Evolutionary conservation across 1,284 basidiomycete species (phyloP), one percentile per base, ranked within the genome.

Genomic region (Pseudozyma thailandica): DNA sequence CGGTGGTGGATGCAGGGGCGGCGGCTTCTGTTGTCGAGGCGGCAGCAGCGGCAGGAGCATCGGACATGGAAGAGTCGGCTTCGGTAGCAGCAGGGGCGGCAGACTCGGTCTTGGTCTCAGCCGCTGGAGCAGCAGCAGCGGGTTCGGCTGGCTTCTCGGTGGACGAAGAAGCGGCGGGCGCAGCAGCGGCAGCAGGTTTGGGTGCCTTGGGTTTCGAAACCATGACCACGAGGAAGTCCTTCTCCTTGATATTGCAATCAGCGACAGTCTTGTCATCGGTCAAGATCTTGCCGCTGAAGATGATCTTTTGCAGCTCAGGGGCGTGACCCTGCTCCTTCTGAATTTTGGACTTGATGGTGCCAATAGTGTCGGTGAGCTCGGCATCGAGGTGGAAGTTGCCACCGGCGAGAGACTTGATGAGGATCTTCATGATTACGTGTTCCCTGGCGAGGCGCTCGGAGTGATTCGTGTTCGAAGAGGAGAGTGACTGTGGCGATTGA

Each of bases 181-280:
- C 42, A 16, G 79, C 58, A 28, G 84, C 65, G 16, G 83, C 55
- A 13, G 71, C 55, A 43, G 72, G 62, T 55, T 76, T 76, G 13
- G 74, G 56, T 18, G 65, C 64, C 52, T 79, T 79, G 6, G 77
- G 77, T 57, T 79, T 98, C 53, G 93, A 90, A 43, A 98, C 92
- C 95, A 98, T 98, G 45, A 98, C 88, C 18, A 99, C 96, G 61
- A 98, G 86, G 86, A 99, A 99, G 52, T 97, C 95, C 86, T 97
- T 98, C 85, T 98, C 95, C 85, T 97, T 95, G 86, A 98, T 92
- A 63, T 91, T 90, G 82, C 91, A 92, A 57, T 90, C 90, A 72
- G 89, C 91, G 37, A 99, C 88, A 1, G 90, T 91, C 86, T 94
- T 94, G 61, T 90, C 88, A 84, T 99, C 94, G 18, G 88, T 84